A percentile compares a stretch with the other conserved stretches of the same genome.
phyloP scores from a whole-genome alignment of 1,284 basidiomycete species.

The Puccinia horiana region DNA sequence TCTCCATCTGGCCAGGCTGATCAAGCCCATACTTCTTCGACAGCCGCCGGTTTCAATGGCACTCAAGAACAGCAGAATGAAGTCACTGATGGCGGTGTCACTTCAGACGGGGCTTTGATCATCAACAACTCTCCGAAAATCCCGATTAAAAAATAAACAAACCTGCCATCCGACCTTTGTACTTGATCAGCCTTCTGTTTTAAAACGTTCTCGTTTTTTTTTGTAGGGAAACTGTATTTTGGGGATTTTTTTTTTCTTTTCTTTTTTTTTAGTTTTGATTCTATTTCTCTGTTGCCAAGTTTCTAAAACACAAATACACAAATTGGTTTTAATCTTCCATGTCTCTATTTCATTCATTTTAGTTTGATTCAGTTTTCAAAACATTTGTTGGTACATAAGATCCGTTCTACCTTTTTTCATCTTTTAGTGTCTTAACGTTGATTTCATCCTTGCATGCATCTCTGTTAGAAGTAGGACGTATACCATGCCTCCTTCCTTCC shows the following conservation, averaged over 20 bases:
- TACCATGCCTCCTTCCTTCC: too few species aligned
- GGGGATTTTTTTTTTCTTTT: background rate
- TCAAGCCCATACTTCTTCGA: background rate
- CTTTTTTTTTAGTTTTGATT: too few species aligned
- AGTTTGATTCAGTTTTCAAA: too few species aligned
- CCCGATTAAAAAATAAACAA: background rate
- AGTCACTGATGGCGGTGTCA: slow-evolving; percentile 37
- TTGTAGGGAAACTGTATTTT: background rate
- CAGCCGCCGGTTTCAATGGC: background rate
- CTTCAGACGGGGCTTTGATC: slow-evolving; percentile 43
- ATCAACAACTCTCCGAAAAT: slow-evolving; percentile 31
- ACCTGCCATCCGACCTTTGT: background rate
- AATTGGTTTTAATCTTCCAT: too few species aligned
- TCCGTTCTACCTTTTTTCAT: too few species aligned
- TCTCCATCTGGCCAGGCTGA: background rate
- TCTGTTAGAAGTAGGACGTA: too few species aligned
- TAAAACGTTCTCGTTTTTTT: background rate
- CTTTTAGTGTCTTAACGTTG: too few species aligned
- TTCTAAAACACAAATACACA: too few species aligned
- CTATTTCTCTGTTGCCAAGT: too few species aligned
- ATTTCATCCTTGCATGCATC: too few species aligned
- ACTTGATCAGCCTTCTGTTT: background rate
- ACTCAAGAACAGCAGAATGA: slow-evolving; percentile 10
- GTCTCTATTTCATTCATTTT: too few species aligned
- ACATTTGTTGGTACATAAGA: too few species aligned